Percentiles rank a stretch among this genome's conserved stretches.
Conservation (phyloP, 1,284 basidiomycete genomes). For the Ustilago bromivora region DNA sequence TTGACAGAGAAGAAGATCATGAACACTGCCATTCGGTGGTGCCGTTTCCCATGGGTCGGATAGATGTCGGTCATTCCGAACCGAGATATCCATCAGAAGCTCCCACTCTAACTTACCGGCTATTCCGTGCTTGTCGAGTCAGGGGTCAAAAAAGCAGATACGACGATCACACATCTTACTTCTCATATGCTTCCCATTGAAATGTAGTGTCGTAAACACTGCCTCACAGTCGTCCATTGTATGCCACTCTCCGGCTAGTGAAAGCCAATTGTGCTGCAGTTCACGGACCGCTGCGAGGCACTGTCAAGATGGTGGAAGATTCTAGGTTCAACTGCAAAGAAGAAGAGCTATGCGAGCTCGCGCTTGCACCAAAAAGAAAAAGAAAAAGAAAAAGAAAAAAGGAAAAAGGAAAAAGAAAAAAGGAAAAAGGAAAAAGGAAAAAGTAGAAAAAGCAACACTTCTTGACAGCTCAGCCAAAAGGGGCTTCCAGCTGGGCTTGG, state of each 20-base stretch:
- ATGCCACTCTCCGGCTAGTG: neutral
- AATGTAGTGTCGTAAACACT: no score
- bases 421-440: neutral
- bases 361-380: neutral
- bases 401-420: neutral
- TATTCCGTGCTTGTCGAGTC: neutral
- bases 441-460: neutral
- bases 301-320: neutral
- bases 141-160: neutral
- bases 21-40: neutral
- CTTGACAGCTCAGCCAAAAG: neutral
- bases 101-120: neutral
- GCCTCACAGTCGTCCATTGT: no score
- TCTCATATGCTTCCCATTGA: no score
- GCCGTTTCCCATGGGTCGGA: neutral
- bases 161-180: neutral
- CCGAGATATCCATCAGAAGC: neutral
- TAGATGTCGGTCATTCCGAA: neutral
- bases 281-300: neutral
- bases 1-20: neutral
- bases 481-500: constrained; percentile 11
- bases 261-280: no score
- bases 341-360: constrained; percentile 1
- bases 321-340: constrained; percentile 1
- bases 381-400: neutral